Base-by-base conservation (phyloP, 2,329 filamentous ascomycete species). In the Penicillium sp. region DNA sequence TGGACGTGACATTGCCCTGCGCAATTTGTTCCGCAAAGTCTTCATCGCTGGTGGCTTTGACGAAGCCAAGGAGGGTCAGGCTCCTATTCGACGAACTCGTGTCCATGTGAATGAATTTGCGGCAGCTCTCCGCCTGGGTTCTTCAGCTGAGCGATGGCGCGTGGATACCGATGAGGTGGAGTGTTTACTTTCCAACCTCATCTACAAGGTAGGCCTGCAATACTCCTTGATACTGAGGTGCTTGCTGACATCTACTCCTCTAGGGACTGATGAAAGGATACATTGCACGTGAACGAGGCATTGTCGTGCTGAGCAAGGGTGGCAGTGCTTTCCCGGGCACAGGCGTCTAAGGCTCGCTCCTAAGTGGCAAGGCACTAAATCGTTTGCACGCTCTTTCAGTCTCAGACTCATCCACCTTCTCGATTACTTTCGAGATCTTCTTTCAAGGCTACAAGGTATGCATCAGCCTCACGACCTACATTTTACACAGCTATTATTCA, bases 261-360 rank as follows among this genome's bases (percentile, higher is more conserved):
- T 59, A 95, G 89, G 88, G 87, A 51, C 78, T 93, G 19, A 95
- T 99, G 88, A 99, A 97, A 73, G 93, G 95, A 34, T 99, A 99
- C 72, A 99, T 99, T 59, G 86, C 92, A 28, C 86, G 92, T 46
- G 91, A 95, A 60, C 83, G 88, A 59, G 87, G 87, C 29, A 91
- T 91, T 59, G 87, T 99, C 25, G 93, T 99, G 16, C 74, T 99
- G 49, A 96, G 89, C 70, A 97, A 96, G 71, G 87, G 81, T 50
- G 89, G 88, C 39, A 64, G 66, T 34, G 92, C 93, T 2, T 99
- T 99, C 65, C 93, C 95, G 0, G 91, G 91, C 19, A 97, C 95
- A 19, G 88, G 88, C 28, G 75, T 84, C 18, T 84, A 67, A 62
- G 13, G 19, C 2, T 37, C 27, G 19, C 2, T 37, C 27, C 13